Percentiles rank a stretch among this genome's conserved stretches.
phyloP scores from a whole-genome alignment of 1,139 yeast genomes.

The Arxiozyma telluris region DNA sequence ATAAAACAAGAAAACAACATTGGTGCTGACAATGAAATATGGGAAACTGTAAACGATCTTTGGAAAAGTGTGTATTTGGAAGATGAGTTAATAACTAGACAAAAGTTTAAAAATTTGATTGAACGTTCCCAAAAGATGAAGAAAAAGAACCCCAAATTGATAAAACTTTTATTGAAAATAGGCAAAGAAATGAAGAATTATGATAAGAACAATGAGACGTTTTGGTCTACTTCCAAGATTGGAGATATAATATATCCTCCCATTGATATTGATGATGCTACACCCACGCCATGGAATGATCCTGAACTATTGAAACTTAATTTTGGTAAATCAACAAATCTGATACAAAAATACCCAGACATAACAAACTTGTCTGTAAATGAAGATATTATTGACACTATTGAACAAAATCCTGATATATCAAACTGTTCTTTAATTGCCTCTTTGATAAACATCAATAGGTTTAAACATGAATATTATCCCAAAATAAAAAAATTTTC shows the following conservation, averaged over 20 bases:
- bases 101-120: constrained; percentile 3
- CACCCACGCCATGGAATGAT: constrained; percentile 18
- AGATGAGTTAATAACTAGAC: constrained; percentile 2
- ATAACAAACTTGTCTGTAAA: constrained; percentile 20
- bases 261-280: constrained; percentile 12
- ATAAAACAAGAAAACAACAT: not conserved
- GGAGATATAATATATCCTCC: constrained; percentile 35
- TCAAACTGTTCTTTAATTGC: constrained; percentile 77
- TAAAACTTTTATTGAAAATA: constrained; percentile 12
- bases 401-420: constrained; percentile 43
- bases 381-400: constrained; percentile 18
- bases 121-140: constrained; percentile 5
- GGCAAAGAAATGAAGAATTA: constrained; percentile 11
- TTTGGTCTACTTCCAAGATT: constrained; percentile 41
- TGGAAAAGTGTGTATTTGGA: constrained; percentile 8
- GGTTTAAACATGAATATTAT: constrained; percentile 30
- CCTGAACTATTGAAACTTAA: not conserved
- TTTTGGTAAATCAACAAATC: not conserved
- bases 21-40: not conserved
- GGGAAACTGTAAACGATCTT: constrained; percentile 12
- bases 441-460: constrained; percentile 37
- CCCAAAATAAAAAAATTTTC: constrained; percentile 14
- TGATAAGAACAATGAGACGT: constrained; percentile 27
- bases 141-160: constrained; percentile 12
- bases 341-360: constrained; percentile 16